Conservation (phyloP, 176 grass and related monocot genomes). For the Oryza meyeriana region DNA sequence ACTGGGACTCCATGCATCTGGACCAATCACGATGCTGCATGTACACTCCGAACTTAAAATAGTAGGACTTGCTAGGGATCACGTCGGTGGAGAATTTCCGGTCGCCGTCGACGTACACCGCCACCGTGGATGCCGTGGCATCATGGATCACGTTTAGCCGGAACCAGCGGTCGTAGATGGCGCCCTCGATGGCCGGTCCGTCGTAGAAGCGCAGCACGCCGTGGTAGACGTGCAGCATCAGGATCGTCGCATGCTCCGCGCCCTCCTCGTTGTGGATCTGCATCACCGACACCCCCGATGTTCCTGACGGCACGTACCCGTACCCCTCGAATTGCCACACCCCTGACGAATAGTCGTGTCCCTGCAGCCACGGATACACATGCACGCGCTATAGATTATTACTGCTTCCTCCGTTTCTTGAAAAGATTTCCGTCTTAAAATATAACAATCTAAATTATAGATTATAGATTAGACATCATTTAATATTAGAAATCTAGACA, state of each 20-base stretch:
- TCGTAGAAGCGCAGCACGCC: slow-evolving; percentile 32
- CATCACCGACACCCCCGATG: slow-evolving; percentile 44
- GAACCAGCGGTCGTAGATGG: slow-evolving; percentile 39
- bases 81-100: not conserved
- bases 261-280: slow-evolving; percentile 31
- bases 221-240: slow-evolving; percentile 50
- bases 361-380: not conserved
- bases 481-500: no score
- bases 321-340: slow-evolving; percentile 62
- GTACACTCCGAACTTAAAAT: not conserved
- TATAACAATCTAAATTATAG: no score
- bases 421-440: no score
- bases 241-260: not conserved
- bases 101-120: slow-evolving; percentile 9
- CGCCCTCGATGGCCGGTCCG: not conserved
- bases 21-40: slow-evolving; percentile 37
- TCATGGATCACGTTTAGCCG: slow-evolving; percentile 41
- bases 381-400: no score
- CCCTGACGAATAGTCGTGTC: slow-evolving; percentile 40
- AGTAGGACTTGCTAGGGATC: not conserved
- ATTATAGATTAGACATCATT: no score
- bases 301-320: slow-evolving; percentile 29
- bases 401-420: no score
- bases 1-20: slow-evolving; percentile 28
- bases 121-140: not conserved